Evolutionary conservation across 1,284 basidiomycete genomes (phyloP).

Genomic region (Phellopilus nigrolimitatus): DNA sequence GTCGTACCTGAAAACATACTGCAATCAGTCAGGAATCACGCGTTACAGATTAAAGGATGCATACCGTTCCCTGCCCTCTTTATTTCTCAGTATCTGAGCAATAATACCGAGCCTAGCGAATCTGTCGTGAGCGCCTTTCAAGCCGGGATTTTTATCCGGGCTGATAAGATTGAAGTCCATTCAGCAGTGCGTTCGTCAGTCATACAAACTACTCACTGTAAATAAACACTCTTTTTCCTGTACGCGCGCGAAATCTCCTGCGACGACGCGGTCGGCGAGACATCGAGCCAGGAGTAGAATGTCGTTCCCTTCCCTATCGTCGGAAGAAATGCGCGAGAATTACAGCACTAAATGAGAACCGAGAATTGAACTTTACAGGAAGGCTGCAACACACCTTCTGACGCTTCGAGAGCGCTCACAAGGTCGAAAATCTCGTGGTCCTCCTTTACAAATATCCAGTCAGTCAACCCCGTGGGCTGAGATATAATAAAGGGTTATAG

Average conservation of each 20-base stretch:
- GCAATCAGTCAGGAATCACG: neutral
- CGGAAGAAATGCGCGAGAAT: neutral
- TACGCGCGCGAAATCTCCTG: constrained; percentile 83
- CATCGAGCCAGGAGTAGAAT: constrained; percentile 85
- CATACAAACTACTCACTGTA: constrained; percentile 62
- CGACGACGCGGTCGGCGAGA: constrained; percentile 64
- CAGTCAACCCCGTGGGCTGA: neutral
- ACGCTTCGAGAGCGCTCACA: constrained; percentile 75
- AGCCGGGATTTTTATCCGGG: constrained; percentile 88
- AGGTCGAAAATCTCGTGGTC: constrained; percentile 96
- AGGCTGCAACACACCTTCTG: constrained; percentile 57
- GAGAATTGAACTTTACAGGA: neutral
- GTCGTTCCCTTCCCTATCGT: constrained; percentile 72
- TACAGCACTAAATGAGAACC: no score
- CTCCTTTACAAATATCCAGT: constrained; percentile 44
- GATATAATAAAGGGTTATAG: constrained; percentile 1
- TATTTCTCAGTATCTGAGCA: constrained; percentile 71
- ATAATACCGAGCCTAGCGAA: constrained; percentile 89
- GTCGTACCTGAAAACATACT: constrained; percentile 55
- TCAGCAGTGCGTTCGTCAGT: neutral
- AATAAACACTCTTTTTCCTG: constrained; percentile 78
- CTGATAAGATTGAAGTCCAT: constrained; percentile 36
- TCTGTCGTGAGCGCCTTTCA: constrained; percentile 77
- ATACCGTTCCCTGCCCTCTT: constrained; percentile 73
- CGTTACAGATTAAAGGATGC: constrained; percentile 28